Conservation (phyloP, 2,329 filamentous ascomycete species). For the Aspergillus texensis region DNA sequence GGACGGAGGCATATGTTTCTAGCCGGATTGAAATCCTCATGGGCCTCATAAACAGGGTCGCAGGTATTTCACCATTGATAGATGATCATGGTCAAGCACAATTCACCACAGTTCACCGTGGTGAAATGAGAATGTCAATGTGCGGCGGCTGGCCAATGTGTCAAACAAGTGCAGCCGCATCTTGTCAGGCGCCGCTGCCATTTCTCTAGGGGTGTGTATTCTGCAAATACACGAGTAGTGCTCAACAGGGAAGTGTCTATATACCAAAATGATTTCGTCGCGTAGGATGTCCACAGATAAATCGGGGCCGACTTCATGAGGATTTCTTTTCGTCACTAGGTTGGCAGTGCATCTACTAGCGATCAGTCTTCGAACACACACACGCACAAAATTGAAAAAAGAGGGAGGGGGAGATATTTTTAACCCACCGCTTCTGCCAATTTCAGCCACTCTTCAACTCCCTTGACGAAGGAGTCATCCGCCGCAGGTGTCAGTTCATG, state of each 20-base stretch:
- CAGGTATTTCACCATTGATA: not conserved
- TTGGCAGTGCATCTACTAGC: slow-evolving; percentile 31
- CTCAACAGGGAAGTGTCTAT: not conserved
- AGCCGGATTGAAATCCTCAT: not conserved
- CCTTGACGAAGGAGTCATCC: slow-evolving; percentile 71
- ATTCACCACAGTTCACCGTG: not conserved
- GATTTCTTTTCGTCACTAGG: slow-evolving; percentile 17
- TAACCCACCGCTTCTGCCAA: slow-evolving; percentile 67
- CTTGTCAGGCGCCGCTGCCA: not conserved
- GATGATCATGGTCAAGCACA: not conserved
- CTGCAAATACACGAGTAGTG: not conserved
- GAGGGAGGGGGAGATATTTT: not conserved
- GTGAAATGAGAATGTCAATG: not conserved
- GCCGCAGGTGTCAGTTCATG: slow-evolving; percentile 70
- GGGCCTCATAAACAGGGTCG: not conserved
- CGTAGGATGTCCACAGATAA: not conserved
- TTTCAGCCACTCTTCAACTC: slow-evolving; percentile 77
- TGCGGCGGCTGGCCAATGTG: not conserved
- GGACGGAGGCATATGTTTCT: not conserved
- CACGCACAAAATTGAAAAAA: not conserved
- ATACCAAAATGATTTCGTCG: not conserved
- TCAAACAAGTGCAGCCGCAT: not conserved
- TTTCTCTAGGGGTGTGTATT: not conserved
- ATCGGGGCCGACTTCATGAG: slow-evolving; percentile 12
- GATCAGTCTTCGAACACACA: slow-evolving; percentile 12